These are phyloP conservation scores for Agapanthus africanus DNA, from an alignment of 106 monocot genomes.

Conservation along the genomic window DNA sequence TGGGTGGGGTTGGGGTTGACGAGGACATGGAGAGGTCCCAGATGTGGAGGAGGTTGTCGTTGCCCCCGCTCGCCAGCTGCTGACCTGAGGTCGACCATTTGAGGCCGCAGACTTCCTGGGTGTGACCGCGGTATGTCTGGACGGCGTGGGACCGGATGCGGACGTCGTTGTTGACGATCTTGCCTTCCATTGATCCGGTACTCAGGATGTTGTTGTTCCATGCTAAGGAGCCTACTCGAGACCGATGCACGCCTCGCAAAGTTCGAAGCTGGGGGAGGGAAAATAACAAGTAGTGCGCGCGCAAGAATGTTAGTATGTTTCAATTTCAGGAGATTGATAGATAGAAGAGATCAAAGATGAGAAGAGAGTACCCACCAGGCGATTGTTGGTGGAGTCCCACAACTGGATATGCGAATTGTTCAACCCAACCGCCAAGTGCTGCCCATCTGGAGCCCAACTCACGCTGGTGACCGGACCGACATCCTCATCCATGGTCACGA, in stretches of 20 bases:
- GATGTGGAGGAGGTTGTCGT: conserved; percentile 54
- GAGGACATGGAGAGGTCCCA: conserved; percentile 46
- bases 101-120: conserved; percentile 20
- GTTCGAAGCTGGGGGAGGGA: conserved; percentile 11
- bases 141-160: conserved; percentile 15
- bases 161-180: conserved; percentile 27
- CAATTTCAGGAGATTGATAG: neutral
- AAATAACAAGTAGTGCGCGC: neutral
- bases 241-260: conserved; percentile 15
- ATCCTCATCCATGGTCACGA: conserved; percentile 46
- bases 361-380: conserved; percentile 27
- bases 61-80: conserved; percentile 50
- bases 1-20: conserved; percentile 13
- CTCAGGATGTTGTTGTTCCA: conserved; percentile 24
- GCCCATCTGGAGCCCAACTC: conserved; percentile 65
- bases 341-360: neutral
- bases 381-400: conserved; percentile 44
- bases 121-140: conserved; percentile 16
- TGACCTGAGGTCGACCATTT: conserved; percentile 28
- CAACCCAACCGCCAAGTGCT: conserved; percentile 49
- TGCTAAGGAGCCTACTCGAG: conserved; percentile 17
- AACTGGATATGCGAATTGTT: conserved; percentile 51
- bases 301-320: too few relatives aligned
- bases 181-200: conserved; percentile 22
- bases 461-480: conserved; percentile 65